Conservation (phyloP, 306 rosid species). For the Cucumis hystrix region DNA sequence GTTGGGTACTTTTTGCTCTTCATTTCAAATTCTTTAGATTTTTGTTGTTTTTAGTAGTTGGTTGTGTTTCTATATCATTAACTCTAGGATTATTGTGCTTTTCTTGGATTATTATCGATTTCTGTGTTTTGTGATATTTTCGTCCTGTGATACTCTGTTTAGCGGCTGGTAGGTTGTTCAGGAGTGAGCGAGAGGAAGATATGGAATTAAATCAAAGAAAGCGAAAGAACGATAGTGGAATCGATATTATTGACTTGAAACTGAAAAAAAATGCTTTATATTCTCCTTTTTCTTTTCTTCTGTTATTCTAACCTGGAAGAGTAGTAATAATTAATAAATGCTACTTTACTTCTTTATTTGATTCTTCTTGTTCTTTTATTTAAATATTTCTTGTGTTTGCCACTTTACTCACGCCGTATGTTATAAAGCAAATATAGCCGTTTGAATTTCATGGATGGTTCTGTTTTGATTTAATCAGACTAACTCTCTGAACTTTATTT, state of each 20-base stretch:
- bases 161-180: neutral
- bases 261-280: neutral
- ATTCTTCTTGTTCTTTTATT: neutral
- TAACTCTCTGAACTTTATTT: neutral
- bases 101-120: neutral
- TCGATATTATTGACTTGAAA: neutral
- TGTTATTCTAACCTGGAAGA: neutral
- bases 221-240: neutral
- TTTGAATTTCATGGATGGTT: neutral
- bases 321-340: neutral
- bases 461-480: neutral
- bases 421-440: neutral
- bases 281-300: neutral
- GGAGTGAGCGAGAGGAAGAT: neutral
- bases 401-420: neutral
- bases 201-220: neutral
- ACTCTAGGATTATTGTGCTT: neutral
- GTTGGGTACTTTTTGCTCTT: slow-evolving; percentile 40
- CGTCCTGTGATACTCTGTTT: neutral
- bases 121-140: neutral
- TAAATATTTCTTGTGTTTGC: neutral
- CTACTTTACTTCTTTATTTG: neutral
- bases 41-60: neutral
- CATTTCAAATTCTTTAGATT: slow-evolving; percentile 8
- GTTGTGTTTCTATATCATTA: neutral